A percentile compares a stretch with the other conserved stretches of the same genome.
Evolutionary conservation across 2,329 filamentous ascomycete genomes (phyloP).

Genomic region (Penicillium rolfsii): DNA sequence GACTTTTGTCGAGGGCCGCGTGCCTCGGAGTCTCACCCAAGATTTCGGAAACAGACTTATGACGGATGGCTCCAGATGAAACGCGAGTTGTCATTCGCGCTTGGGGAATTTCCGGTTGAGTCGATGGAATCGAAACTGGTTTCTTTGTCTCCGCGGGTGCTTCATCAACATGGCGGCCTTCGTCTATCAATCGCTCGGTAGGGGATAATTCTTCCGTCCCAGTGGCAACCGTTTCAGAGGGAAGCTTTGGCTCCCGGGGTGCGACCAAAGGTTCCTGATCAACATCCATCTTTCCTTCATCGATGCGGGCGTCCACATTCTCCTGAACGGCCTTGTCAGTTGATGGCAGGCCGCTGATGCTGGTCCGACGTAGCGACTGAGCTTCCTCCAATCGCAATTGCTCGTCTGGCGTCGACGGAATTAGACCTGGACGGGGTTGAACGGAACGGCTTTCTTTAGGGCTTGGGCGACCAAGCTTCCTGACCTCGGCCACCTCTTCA

Average conservation of each 20-base stretch:
- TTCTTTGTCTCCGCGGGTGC: constrained; percentile 30
- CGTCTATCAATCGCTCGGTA: constrained; percentile 20
- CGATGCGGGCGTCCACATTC: constrained; percentile 19
- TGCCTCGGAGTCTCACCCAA: constrained; percentile 61
- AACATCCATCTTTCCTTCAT: constrained; percentile 27
- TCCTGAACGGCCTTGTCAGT: constrained; percentile 36
- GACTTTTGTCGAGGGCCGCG: constrained; percentile 42
- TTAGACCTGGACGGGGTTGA: constrained; percentile 32
- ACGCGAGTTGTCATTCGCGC: constrained; percentile 69
- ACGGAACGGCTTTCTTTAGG: constrained; percentile 31
- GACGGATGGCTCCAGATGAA: constrained; percentile 69
- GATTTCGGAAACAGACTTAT: constrained; percentile 75
- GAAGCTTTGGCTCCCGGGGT: constrained; percentile 18
- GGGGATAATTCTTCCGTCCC: constrained; percentile 21
- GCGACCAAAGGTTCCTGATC: constrained; percentile 19
- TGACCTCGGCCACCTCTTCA: constrained; percentile 56
- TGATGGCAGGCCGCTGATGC: constrained; percentile 14
- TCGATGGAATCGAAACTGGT: constrained; percentile 25
- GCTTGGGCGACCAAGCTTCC: constrained; percentile 48
- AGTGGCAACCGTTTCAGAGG: constrained; percentile 16
- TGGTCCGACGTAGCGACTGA: constrained; percentile 43
- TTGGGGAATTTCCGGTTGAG: constrained; percentile 38
- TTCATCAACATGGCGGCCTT: constrained; percentile 18
- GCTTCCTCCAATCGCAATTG: constrained; percentile 62
- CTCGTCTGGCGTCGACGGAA: constrained; percentile 60